Conservation (phyloP, 2,329 filamentous ascomycete genomes). For the Aspergillus neotritici region DNA sequence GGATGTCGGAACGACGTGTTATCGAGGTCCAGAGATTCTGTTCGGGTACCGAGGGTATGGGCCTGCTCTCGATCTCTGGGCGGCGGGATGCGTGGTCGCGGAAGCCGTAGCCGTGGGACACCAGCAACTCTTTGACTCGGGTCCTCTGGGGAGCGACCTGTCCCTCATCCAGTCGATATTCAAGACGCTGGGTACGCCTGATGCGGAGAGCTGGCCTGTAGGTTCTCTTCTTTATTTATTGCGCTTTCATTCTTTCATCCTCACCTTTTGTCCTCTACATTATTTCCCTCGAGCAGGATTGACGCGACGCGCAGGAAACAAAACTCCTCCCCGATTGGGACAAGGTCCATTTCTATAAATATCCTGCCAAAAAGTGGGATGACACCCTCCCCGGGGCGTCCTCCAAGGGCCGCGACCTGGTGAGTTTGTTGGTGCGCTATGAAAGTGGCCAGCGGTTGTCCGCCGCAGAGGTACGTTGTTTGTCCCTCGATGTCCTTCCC, state of each 20-base stretch:
- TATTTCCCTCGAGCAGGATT: neutral
- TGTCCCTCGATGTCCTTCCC: neutral
- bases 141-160: conserved; percentile 86
- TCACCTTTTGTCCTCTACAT: neutral
- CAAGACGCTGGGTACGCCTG: conserved; percentile 81
- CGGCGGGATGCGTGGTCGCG: conserved; percentile 73
- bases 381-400: conserved; percentile 61
- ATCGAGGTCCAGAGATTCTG: conserved; percentile 82
- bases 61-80: conserved; percentile 79
- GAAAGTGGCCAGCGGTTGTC: conserved; percentile 62
- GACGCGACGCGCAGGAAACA: conserved; percentile 25
- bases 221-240: conserved; percentile 19
- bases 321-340: conserved; percentile 74
- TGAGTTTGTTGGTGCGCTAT: conserved; percentile 64
- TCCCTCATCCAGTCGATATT: conserved; percentile 90
- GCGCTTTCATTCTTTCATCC: neutral
- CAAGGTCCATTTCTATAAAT: conserved; percentile 72
- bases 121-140: conserved; percentile 72
- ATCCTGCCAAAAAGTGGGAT: conserved; percentile 63
- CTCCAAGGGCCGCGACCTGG: conserved; percentile 57
- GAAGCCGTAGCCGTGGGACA: conserved; percentile 59
- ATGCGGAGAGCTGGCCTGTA: conserved; percentile 73
- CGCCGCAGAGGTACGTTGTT: conserved; percentile 53
- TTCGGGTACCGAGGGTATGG: conserved; percentile 76
- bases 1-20: conserved; percentile 88